A percentile compares a stretch with the other conserved stretches of the same genome.
Evolutionary conservation across 495 filamentous ascomycete species (phyloP).

Genomic region (Chaetomium tenue): DNA sequence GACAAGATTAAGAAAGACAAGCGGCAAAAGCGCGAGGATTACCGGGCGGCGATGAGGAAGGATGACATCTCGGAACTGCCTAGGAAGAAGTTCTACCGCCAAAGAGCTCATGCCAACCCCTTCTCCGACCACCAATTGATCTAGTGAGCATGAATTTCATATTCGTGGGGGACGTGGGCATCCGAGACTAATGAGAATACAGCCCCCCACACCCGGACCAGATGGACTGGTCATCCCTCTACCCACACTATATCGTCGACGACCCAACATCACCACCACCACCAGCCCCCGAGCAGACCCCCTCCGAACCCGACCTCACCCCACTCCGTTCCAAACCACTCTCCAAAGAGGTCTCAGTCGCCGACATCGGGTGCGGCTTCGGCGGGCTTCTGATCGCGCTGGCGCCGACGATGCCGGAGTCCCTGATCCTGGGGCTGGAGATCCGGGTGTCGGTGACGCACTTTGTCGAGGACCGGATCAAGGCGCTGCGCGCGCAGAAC

Average conservation of each 20-base stretch:
- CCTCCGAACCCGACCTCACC: slow-evolving; percentile 16
- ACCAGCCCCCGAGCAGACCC: slow-evolving; percentile 21
- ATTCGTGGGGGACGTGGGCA: background rate
- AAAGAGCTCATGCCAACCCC: slow-evolving; percentile 94
- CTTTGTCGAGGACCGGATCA: slow-evolving; percentile 82
- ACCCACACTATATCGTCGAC: slow-evolving; percentile 61
- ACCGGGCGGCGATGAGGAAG: slow-evolving; percentile 48
- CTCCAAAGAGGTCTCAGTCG: slow-evolving; percentile 76
- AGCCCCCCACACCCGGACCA: slow-evolving; percentile 77
- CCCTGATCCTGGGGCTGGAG: slow-evolving; percentile 76
- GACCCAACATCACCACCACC: slow-evolving; percentile 21
- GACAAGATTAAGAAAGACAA: slow-evolving; percentile 52
- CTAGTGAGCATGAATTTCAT: slow-evolving; percentile 61
- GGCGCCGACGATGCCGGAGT: slow-evolving; percentile 74
- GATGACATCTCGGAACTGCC: slow-evolving; percentile 54
- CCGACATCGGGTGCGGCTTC: slow-evolving; percentile 96
- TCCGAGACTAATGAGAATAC: slow-evolving; percentile 7
- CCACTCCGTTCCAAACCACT: slow-evolving; percentile 43
- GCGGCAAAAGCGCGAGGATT: slow-evolving; percentile 71
- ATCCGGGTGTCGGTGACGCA: slow-evolving; percentile 85
- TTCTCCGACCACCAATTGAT: slow-evolving; percentile 88
- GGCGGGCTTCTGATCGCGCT: slow-evolving; percentile 87
- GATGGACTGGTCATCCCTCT: slow-evolving; percentile 90
- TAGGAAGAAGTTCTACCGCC: slow-evolving; percentile 91
- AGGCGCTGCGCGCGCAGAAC: slow-evolving; percentile 71